Base-by-base conservation (phyloP, 257 asterid genomes). In the Parsonsia alboflavescens region DNA sequence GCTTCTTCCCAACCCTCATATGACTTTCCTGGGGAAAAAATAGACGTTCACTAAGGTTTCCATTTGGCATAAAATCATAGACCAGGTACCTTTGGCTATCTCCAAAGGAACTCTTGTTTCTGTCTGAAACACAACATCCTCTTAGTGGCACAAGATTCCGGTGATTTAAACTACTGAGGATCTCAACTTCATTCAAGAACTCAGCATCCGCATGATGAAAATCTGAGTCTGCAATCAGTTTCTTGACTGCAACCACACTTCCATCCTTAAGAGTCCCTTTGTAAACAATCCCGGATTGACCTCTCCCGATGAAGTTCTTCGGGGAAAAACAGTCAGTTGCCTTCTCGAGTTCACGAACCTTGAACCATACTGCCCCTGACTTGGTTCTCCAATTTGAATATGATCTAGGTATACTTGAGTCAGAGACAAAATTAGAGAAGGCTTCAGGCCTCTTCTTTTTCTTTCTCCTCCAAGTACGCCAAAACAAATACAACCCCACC, bases 11-110 rank as follows among this genome's bases (percentile, higher is more conserved):
- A 24, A 42, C 52, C 50, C 63, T 52, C 42, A 10, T 7, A 16
- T 49, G 44, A 26, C 74, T 72, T 50, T 69, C 71, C 24, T 57
- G 44, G n/a, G 61, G 15, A 6, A 72, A 77, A 75, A 83, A 86
- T 33, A 89, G 48, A 61, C 78, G 85, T 57, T 81, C 84, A 21
- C 80, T 78, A 48, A 85, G 79, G 54, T 82, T 85, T 22, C 94
- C 94, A 50, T 87, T 85, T 11, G 82, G 81, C 94, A 89, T 87
- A 76, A 85, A 85, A 24, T 89, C 94, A 54, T 89, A 89, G 8
- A 89, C 88, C 6, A 89, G 77, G 78, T 82, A 89, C 69, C 80
- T 85, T 46, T 73, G 79, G 39, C 52, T 63, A 45, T 83, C 84
- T 56, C 73, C 75, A 48, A 56, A 50, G 4, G 64, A 11, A 28